These are phyloP conservation scores for Debaryomycetaceae sp. DNA, from an alignment of 1,139 yeast genomes.

Conservation along the genomic window DNA sequence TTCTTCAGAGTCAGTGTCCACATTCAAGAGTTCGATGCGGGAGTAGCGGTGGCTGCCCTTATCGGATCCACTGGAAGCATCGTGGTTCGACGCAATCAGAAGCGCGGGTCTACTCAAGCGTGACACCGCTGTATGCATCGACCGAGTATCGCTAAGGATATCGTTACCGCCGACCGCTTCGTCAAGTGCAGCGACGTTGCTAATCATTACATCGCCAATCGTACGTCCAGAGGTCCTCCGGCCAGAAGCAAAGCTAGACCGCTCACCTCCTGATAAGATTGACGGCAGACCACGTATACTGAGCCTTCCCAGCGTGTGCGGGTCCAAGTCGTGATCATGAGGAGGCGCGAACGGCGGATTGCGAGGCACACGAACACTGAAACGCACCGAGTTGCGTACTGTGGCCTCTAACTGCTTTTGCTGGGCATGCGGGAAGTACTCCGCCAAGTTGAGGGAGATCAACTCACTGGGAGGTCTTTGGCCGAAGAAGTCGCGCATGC, in stretches of 20 bases:
- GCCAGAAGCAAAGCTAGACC: background rate
- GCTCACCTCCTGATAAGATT: background rate
- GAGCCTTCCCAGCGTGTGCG: background rate
- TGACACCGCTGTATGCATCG: slow-evolving; percentile 2
- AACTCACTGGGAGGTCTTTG: slow-evolving; percentile 92
- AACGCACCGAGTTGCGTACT: slow-evolving; percentile 71
- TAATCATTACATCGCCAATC: slow-evolving; percentile 59
- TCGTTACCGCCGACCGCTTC: slow-evolving; percentile 26
- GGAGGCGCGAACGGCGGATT: background rate
- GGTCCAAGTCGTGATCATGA: background rate
- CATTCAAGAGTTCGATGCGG: slow-evolving; percentile 19
- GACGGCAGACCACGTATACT: background rate
- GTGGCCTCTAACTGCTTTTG: slow-evolving; percentile 68
- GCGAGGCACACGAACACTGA: slow-evolving; percentile 52
- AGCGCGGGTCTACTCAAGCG: slow-evolving; percentile 4
- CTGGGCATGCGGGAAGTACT: slow-evolving; percentile 82
- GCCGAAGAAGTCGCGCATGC: slow-evolving; percentile 55
- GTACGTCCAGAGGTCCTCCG: slow-evolving; percentile 17
- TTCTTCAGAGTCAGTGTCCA: slow-evolving; percentile 9
- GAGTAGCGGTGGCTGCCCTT: slow-evolving; percentile 17
- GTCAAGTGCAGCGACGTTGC: slow-evolving; percentile 48
- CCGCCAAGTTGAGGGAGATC: slow-evolving; percentile 81
- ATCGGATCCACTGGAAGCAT: background rate
- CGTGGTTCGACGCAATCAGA: slow-evolving; percentile 1
- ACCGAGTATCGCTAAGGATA: background rate